Conservation (phyloP, 225 moss, liverwort and hornwort species). For the Bryoerythrophyllum caledonicum region DNA sequence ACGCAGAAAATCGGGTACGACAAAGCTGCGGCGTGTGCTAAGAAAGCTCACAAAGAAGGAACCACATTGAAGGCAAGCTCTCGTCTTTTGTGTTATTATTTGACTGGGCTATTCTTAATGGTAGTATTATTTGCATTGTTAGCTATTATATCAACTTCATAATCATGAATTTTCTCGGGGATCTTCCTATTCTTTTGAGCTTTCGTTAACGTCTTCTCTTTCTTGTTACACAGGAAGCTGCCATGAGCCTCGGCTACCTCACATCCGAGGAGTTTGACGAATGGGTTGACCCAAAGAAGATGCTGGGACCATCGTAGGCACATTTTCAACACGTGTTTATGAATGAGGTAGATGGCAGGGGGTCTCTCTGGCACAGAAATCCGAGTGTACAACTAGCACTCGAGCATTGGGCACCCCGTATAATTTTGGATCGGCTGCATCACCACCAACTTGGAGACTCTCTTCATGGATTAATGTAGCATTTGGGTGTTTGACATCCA, state of each 20-base stretch:
- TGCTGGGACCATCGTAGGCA: conserved; percentile 76
- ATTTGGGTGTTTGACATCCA: conserved; percentile 8
- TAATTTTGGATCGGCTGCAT: conserved; percentile 19
- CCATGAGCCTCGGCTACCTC: conserved; percentile 67
- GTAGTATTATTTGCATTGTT: not conserved
- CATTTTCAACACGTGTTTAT: not conserved
- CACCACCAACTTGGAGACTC: conserved; percentile 13
- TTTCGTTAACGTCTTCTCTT: not conserved
- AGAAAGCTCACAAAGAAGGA: conserved; percentile 94
- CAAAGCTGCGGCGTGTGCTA: conserved; percentile 89
- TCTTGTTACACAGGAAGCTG: conserved; percentile 60
- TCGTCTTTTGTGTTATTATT: conserved; percentile 4
- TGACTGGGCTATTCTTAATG: not conserved
- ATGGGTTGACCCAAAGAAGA: conserved; percentile 83
- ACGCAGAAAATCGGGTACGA: conserved; percentile 92
- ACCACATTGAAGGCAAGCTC: conserved; percentile 74
- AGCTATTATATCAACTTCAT: not conserved
- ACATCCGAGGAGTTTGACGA: conserved; percentile 74
- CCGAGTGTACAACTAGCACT: conserved; percentile 8
- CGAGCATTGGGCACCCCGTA: conserved; percentile 15
- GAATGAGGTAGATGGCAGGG: conserved; percentile 25
- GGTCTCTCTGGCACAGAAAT: conserved; percentile 5
- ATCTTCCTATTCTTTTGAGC: not conserved
- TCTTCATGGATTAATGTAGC: conserved; percentile 4
- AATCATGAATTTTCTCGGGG: not conserved